Evolutionary conservation across 306 rosid species (phyloP).

Genomic region (Cucumis hystrix): DNA sequence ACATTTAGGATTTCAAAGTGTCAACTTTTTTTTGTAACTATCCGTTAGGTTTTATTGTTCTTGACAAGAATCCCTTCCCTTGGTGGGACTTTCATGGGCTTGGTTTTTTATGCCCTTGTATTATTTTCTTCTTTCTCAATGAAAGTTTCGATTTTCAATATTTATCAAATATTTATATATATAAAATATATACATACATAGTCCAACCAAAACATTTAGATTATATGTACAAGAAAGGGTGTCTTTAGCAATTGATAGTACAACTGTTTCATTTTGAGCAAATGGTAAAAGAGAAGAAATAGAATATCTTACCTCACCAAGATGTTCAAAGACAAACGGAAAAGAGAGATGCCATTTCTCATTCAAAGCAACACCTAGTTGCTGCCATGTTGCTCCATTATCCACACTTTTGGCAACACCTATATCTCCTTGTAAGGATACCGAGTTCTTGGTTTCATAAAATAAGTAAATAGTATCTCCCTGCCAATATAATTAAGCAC

Average conservation of each 20-base stretch:
- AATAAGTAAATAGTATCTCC: conserved; percentile 65
- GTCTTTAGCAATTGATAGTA: neutral
- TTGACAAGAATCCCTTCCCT: too few species aligned
- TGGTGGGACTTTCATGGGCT: too few species aligned
- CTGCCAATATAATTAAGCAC: conserved; percentile 30
- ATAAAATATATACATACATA: too few species aligned
- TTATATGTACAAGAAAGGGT: neutral
- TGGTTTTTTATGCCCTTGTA: too few species aligned
- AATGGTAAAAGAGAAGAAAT: neutral
- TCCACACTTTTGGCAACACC: conserved; percentile 90
- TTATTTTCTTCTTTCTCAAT: too few species aligned
- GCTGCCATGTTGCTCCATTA: conserved; percentile 91
- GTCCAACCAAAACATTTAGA: neutral
- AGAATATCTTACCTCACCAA: conserved; percentile 44
- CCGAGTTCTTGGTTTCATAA: conserved; percentile 79
- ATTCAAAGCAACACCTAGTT: conserved; percentile 72
- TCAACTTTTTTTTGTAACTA: too few species aligned
- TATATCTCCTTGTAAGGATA: conserved; percentile 85
- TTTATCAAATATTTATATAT: too few species aligned
- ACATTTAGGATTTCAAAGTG: neutral
- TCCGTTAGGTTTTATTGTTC: too few species aligned
- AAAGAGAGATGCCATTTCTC: conserved; percentile 98
- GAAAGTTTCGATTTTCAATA: too few species aligned
- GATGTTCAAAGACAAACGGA: conserved; percentile 69
- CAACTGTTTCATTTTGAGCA: neutral